Evolutionary conservation across 495 filamentous ascomycete genomes (phyloP).

Genomic region (Penicillium antarcticum): DNA sequence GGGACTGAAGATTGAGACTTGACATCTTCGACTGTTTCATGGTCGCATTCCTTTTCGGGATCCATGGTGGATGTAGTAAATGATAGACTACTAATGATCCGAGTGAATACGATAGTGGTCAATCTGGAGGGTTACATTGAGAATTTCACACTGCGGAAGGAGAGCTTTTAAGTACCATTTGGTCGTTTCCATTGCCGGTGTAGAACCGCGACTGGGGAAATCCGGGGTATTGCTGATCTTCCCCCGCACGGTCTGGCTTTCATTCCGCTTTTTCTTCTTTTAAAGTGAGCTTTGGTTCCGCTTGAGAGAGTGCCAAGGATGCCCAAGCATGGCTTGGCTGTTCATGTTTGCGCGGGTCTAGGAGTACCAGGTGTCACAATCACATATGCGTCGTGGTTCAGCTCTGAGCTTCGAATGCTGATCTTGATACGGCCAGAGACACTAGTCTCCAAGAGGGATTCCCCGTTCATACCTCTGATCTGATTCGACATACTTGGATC

Average conservation of each 20-base stretch:
- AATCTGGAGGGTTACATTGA: not conserved
- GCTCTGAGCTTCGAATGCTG: too few species aligned
- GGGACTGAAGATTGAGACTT: constrained; percentile 4
- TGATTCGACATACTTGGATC: too few species aligned
- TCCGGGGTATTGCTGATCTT: constrained; percentile 1
- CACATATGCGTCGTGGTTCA: too few species aligned
- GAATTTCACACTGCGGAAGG: not conserved
- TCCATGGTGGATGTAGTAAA: constrained; percentile 7
- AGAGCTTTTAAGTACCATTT: not conserved
- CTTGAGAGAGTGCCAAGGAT: not conserved
- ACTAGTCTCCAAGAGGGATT: too few species aligned
- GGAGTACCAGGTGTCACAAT: too few species aligned
- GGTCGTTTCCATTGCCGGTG: not conserved
- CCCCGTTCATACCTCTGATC: too few species aligned
- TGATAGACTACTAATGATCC: not conserved
- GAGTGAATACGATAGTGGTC: not conserved
- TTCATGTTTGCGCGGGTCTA: not conserved
- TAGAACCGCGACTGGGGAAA: not conserved
- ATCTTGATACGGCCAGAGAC: too few species aligned
- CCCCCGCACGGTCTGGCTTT: not conserved
- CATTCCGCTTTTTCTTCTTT: not conserved
- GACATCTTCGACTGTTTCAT: constrained; percentile 13
- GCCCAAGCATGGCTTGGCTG: not conserved
- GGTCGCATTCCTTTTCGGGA: constrained; percentile 7
- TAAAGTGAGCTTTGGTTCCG: not conserved